Percentiles rank a stretch among this genome's conserved stretches.
phyloP scores from a whole-genome alignment of 257 asterid species.

The Solanum peruvianum region DNA sequence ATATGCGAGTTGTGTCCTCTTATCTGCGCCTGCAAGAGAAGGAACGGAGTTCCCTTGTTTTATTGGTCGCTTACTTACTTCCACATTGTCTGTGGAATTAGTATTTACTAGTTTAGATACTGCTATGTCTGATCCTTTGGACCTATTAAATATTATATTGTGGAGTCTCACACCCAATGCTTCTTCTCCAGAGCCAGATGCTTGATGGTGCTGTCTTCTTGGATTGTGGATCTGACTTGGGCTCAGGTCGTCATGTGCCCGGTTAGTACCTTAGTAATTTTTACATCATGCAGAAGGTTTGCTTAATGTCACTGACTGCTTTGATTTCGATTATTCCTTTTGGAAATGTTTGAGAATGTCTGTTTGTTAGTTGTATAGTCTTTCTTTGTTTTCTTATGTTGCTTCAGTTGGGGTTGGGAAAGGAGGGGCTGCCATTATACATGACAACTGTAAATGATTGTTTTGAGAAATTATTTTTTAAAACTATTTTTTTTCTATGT shows the following conservation, averaged over 20 bases:
- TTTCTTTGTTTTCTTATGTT: background rate
- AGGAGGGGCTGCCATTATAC: background rate
- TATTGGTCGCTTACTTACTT: background rate
- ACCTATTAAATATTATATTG: background rate
- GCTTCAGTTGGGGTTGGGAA: background rate
- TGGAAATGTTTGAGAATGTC: background rate
- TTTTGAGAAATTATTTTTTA: background rate
- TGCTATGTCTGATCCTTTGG: background rate
- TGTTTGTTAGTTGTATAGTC: background rate
- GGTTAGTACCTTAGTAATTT: slow-evolving; percentile 38
- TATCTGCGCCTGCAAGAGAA: background rate
- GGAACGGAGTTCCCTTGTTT: background rate
- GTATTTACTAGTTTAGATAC: background rate
- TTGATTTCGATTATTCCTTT: background rate
- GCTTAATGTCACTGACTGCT: background rate
- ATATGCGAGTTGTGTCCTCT: background rate
- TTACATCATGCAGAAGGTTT: background rate
- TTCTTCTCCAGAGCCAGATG: slow-evolving; percentile 42
- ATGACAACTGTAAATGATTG: background rate
- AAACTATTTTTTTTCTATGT: background rate
- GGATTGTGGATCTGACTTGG: slow-evolving; percentile 87
- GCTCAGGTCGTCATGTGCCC: slow-evolving; percentile 90
- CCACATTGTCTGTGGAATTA: background rate
- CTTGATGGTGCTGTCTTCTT: slow-evolving; percentile 78
- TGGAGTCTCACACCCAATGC: background rate